Percentiles rank a stretch among this genome's conserved stretches.
Evolutionary conservation across 129 eudicot genomes (phyloP).

Genomic region (Tanacetum coccineum): DNA sequence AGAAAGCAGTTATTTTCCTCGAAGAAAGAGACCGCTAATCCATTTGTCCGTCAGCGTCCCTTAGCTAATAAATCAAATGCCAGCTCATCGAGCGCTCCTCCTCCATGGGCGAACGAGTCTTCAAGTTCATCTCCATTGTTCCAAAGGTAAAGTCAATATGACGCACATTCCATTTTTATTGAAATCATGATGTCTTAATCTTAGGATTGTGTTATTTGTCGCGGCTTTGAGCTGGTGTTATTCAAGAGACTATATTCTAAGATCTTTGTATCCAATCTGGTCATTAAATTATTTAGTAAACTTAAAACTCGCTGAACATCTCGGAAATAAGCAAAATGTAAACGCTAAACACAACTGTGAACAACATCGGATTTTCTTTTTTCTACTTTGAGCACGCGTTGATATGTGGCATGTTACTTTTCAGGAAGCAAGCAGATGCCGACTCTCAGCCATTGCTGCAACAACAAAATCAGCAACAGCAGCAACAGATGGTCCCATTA

Average conservation of each 20-base stretch:
- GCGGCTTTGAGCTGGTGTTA: neutral
- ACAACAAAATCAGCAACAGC: slow-evolving; percentile 63
- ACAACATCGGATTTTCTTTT: neutral
- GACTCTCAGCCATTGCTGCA: slow-evolving; percentile 88
- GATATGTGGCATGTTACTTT: slow-evolving; percentile 19
- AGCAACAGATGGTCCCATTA: slow-evolving; percentile 69
- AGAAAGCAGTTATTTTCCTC: slow-evolving; percentile 82
- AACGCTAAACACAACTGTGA: neutral
- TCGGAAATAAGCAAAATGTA: too few species aligned
- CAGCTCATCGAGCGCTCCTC: slow-evolving; percentile 57
- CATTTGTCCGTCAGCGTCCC: slow-evolving; percentile 92
- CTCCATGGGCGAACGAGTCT: slow-evolving; percentile 81
- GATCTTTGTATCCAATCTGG: neutral
- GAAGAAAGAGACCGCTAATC: slow-evolving; percentile 66
- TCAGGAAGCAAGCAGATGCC: slow-evolving; percentile 64
- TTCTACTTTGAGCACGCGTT: neutral
- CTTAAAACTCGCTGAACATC: too few species aligned
- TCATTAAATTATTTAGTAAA: too few species aligned
- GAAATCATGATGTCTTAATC: neutral
- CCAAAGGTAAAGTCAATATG: slow-evolving; percentile 50
- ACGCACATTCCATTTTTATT: neutral
- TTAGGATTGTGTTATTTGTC: neutral
- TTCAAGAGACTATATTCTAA: slow-evolving; percentile 1
- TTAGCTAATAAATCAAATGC: slow-evolving; percentile 52
- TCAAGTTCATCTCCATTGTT: slow-evolving; percentile 59